phyloP scores from a whole-genome alignment of 192 early-diverging fungal genomes.

The Coemansia sp. region DNA sequence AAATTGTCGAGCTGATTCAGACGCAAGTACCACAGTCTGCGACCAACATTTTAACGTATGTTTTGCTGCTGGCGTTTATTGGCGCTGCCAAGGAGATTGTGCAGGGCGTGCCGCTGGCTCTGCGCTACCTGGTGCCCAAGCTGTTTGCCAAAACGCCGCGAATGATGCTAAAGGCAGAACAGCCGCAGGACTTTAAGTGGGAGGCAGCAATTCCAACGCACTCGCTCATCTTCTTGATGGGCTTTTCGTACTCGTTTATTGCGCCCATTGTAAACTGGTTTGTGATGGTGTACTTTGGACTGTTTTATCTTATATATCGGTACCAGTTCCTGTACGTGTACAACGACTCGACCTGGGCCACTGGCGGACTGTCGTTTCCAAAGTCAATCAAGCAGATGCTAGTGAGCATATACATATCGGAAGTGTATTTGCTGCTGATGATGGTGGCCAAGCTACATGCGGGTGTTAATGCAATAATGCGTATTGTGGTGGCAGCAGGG shows the following conservation, averaged over 20 bases:
- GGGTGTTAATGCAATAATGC: slow-evolving; percentile 44
- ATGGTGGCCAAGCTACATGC: slow-evolving; percentile 54
- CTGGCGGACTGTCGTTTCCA: slow-evolving; percentile 67
- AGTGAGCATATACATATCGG: slow-evolving; percentile 69
- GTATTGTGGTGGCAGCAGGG: slow-evolving; percentile 49
- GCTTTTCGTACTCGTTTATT: slow-evolving; percentile 75
- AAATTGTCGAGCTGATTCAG: slow-evolving; percentile 55
- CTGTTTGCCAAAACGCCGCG: slow-evolving; percentile 77
- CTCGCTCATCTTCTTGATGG: slow-evolving; percentile 68
- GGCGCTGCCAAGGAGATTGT: slow-evolving; percentile 66
- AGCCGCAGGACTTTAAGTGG: slow-evolving; percentile 57
- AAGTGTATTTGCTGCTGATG: slow-evolving; percentile 74
- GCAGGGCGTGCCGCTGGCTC: slow-evolving; percentile 65
- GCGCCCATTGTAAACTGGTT: slow-evolving; percentile 82
- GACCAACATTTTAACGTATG: slow-evolving; percentile 83
- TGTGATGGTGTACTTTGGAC: slow-evolving; percentile 68
- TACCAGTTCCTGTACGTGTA: slow-evolving; percentile 85
- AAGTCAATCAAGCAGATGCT: slow-evolving; percentile 62
- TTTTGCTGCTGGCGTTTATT: slow-evolving; percentile 70
- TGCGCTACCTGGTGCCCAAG: slow-evolving; percentile 57
- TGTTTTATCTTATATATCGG: slow-evolving; percentile 72
- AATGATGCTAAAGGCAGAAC: slow-evolving; percentile 56
- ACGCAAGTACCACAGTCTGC: slow-evolving; percentile 71
- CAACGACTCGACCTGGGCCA: slow-evolving; percentile 51
- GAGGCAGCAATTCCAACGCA: slow-evolving; percentile 67